phyloP scores from a whole-genome alignment of 495 filamentous ascomycete genomes.

The Neurospora discreta region DNA sequence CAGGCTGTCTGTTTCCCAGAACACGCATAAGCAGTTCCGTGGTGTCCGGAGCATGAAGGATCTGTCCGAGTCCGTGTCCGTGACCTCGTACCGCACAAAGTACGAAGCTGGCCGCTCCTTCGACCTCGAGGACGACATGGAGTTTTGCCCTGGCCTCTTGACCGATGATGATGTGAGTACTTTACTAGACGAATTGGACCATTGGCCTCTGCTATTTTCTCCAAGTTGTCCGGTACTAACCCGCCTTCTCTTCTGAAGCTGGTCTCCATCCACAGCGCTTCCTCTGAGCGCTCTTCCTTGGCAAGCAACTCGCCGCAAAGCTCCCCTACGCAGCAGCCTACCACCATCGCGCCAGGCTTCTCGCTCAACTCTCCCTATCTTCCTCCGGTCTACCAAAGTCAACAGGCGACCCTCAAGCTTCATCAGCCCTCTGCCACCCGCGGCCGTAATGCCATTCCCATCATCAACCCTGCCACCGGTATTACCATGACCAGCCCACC shows the following conservation, averaged over 20 bases:
- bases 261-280: conserved; percentile 73
- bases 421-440: conserved; percentile 82
- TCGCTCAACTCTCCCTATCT: conserved; percentile 71
- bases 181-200: background rate
- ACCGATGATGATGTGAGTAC: conserved; percentile 91
- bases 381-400: conserved; percentile 41
- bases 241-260: conserved; percentile 41
- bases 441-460: conserved; percentile 91
- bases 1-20: conserved; percentile 65
- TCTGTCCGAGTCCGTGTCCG: conserved; percentile 62
- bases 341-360: conserved; percentile 65
- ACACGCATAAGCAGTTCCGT: conserved; percentile 76
- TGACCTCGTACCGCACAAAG: conserved; percentile 65
- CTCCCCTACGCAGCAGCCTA: conserved; percentile 62
- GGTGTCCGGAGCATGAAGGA: conserved; percentile 81
- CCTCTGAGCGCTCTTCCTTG: conserved; percentile 87
- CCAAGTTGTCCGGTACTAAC: conserved; percentile 4
- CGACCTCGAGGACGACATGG: conserved; percentile 91
- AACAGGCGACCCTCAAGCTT: conserved; percentile 53
- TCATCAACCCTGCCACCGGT: conserved; percentile 92
- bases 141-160: conserved; percentile 89
- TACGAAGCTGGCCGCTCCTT: conserved; percentile 93
- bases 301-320: conserved; percentile 88
- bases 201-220: background rate
- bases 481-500: conserved; percentile 83